A percentile compares a stretch with the other conserved stretches of the same genome.
Conservation (phyloP, 805 yeast species). For the Schwanniomyces sp. region DNA sequence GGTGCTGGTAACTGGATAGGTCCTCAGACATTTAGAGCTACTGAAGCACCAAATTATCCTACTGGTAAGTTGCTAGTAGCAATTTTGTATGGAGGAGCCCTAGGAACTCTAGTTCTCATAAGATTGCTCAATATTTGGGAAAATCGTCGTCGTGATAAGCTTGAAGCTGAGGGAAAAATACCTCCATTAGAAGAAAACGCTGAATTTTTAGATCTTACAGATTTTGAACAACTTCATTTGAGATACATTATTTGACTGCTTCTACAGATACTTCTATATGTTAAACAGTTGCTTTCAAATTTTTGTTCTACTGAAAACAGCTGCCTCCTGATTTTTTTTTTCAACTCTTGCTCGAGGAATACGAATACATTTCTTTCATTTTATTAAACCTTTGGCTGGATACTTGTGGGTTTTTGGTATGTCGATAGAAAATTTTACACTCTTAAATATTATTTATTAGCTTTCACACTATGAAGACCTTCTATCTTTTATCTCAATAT, state of each 20-base stretch:
- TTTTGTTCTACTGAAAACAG: too few species aligned
- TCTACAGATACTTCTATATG: too few species aligned
- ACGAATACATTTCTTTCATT: too few species aligned
- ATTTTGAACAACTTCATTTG: constrained; percentile 52
- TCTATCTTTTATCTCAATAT: too few species aligned
- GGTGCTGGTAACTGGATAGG: constrained; percentile 49
- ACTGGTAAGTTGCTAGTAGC: constrained; percentile 44
- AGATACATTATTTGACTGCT: constrained; percentile 24
- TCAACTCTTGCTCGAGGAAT: too few species aligned
- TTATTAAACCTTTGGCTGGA: too few species aligned
- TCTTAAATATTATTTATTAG: too few species aligned
- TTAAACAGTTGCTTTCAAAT: too few species aligned
- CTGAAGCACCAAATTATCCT: constrained; percentile 45
- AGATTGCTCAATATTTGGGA: constrained; percentile 12
- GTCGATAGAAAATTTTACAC: too few species aligned
- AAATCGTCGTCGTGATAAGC: constrained; percentile 38
- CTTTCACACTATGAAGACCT: too few species aligned
- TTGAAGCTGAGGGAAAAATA: constrained; percentile 17
- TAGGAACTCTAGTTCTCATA: background rate
- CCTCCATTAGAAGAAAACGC: constrained; percentile 22
- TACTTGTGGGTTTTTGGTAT: too few species aligned
- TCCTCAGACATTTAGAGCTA: constrained; percentile 48
- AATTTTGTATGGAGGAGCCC: constrained; percentile 9
- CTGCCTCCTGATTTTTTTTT: too few species aligned
- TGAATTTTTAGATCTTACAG: constrained; percentile 55